Conservation (phyloP, 2,329 filamentous ascomycete species). For the Colletotrichum camelliae region DNA sequence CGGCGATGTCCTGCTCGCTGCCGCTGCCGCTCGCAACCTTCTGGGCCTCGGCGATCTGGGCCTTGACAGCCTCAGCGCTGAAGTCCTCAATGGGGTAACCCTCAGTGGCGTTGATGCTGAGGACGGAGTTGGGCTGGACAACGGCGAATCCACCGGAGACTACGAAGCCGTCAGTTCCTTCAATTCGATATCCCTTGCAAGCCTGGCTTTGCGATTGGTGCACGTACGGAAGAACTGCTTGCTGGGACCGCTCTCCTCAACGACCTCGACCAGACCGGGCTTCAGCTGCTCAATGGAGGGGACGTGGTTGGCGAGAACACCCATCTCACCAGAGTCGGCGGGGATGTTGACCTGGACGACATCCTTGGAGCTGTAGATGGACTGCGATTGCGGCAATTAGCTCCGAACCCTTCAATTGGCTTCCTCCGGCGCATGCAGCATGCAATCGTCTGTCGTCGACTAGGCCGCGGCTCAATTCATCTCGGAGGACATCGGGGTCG, state of each 20-base stretch:
- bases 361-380: conserved; percentile 72
- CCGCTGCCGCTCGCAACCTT: conserved; percentile 91
- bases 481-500: conserved; percentile 39
- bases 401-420: conserved; percentile 33
- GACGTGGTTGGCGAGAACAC: conserved; percentile 98
- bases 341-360: conserved; percentile 98
- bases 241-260: conserved; percentile 86
- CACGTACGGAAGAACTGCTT: conserved; percentile 98
- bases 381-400: conserved; percentile 65
- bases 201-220: conserved; percentile 10
- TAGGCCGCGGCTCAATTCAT: background rate
- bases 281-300: conserved; percentile 99
- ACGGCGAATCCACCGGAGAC: conserved; percentile 97
- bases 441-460: background rate
- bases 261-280: conserved; percentile 92
- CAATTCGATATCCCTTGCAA: conserved; percentile 19
- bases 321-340: conserved; percentile 98
- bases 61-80: conserved; percentile 85
- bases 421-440: conserved; percentile 5
- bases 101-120: conserved; percentile 99
- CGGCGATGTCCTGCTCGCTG: conserved; percentile 96
- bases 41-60: conserved; percentile 92
- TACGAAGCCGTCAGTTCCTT: conserved; percentile 40
- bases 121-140: conserved; percentile 90
- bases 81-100: conserved; percentile 95